phyloP scores from a whole-genome alignment of 305 asterid species.

The Fraxinus xanthoxyloides region DNA sequence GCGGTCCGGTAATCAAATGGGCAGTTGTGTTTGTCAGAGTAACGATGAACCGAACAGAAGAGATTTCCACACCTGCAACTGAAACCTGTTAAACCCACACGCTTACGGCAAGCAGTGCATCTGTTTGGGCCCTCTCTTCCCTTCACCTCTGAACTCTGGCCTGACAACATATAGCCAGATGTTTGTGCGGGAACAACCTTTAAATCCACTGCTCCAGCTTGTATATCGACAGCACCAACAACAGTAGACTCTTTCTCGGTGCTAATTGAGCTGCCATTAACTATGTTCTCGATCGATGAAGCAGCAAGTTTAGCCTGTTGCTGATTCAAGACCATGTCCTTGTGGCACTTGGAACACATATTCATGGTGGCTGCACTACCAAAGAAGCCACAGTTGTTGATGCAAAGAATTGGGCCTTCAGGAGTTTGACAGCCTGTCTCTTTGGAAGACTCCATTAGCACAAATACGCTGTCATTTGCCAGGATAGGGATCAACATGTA shows the following conservation, averaged over 20 bases:
- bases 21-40: conserved; percentile 65
- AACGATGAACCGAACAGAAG: conserved; percentile 56
- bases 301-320: conserved; percentile 52
- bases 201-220: conserved; percentile 25
- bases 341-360: conserved; percentile 72
- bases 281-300: conserved; percentile 52
- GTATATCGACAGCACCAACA: conserved; percentile 16
- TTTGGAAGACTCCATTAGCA: conserved; percentile 54
- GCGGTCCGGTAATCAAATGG: conserved; percentile 52
- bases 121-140: conserved; percentile 22
- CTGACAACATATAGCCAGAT: conserved; percentile 16
- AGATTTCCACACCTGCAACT: conserved; percentile 60
- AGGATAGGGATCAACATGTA: background rate
- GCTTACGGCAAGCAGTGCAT: conserved; percentile 47
- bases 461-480: conserved; percentile 24
- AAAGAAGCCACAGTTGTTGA: conserved; percentile 52
- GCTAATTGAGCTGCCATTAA: conserved; percentile 42
- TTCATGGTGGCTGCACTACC: conserved; percentile 66
- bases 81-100: conserved; percentile 66
- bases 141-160: conserved; percentile 34
- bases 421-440: conserved; percentile 58
- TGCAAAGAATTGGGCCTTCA: conserved; percentile 46
- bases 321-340: conserved; percentile 47
- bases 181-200: conserved; percentile 26
- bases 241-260: conserved; percentile 25